Conservation (phyloP, 2,329 filamentous ascomycete genomes). For the Alternaria sp. region DNA sequence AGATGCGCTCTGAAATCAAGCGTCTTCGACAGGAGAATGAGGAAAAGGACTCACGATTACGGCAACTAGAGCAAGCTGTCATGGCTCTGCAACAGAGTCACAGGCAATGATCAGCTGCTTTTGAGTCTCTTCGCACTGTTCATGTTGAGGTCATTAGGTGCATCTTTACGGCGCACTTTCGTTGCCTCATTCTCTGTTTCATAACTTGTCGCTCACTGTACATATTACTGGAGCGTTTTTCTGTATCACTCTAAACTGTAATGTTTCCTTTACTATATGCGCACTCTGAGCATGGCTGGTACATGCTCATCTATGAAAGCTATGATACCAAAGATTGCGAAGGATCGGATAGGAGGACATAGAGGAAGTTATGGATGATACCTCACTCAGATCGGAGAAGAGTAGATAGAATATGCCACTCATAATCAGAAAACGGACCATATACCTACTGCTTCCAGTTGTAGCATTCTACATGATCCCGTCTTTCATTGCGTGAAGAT, state of each 20-base stretch:
- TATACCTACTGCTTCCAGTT: not conserved
- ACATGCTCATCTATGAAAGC: constrained; percentile 26
- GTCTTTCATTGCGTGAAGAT: constrained; percentile 6
- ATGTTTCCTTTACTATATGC: constrained; percentile 8
- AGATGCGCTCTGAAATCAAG: constrained; percentile 53
- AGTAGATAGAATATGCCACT: constrained; percentile 4
- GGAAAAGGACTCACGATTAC: constrained; percentile 51
- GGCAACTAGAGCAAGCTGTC: constrained; percentile 48
- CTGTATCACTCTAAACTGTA: constrained; percentile 18
- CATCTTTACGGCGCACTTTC: constrained; percentile 3
- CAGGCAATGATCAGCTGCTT: constrained; percentile 15
- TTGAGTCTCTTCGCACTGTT: not conserved
- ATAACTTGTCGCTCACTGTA: constrained; percentile 24
- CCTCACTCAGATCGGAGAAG: constrained; percentile 22
- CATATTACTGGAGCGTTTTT: constrained; percentile 12
- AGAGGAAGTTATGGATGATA: constrained; percentile 12
- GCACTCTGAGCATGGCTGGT: constrained; percentile 28
- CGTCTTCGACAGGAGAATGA: constrained; percentile 53
- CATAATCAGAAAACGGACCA: not conserved
- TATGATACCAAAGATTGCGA: constrained; percentile 16
- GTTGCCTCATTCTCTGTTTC: constrained; percentile 21
- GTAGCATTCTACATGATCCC: not conserved
- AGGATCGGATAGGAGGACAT: constrained; percentile 1
- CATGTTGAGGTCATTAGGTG: not conserved
- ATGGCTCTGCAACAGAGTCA: constrained; percentile 46